phyloP scores from a whole-genome alignment of 2,329 filamentous ascomycete species.

The Mycosphaerella sp. region DNA sequence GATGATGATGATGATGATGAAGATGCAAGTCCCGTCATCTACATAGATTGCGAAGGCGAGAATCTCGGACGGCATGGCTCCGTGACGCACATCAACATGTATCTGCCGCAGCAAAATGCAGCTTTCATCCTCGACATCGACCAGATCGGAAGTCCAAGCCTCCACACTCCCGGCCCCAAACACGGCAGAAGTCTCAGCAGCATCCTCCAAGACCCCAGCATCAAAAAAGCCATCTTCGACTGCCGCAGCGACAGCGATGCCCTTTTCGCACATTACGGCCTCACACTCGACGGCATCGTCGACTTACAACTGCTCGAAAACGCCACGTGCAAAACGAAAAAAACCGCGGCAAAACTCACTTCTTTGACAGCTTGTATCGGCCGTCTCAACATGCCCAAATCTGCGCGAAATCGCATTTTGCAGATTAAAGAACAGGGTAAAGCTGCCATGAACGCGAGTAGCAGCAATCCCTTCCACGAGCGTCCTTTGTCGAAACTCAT shows the following conservation, averaged over 20 bases:
- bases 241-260: slow-evolving; percentile 10
- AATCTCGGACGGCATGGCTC: slow-evolving; percentile 7
- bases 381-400: slow-evolving; percentile 1
- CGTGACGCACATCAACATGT: slow-evolving; percentile 7
- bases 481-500: slow-evolving; percentile 2
- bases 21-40: background rate
- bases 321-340: slow-evolving; percentile 3
- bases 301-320: slow-evolving; percentile 7
- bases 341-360: background rate
- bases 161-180: background rate
- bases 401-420: background rate
- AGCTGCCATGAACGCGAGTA: background rate
- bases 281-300: slow-evolving; percentile 3
- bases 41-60: slow-evolving; percentile 9
- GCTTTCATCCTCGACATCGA: slow-evolving; percentile 4
- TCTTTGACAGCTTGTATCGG: slow-evolving; percentile 3
- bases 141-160: background rate
- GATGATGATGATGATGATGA: too few relatives aligned
- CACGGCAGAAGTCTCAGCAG: background rate
- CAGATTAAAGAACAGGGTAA: slow-evolving; percentile 4
- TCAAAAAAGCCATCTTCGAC: slow-evolving; percentile 9
- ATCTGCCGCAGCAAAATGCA: background rate
- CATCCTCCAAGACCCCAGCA: background rate
- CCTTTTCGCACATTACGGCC: background rate
- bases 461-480: slow-evolving; percentile 1